Conservation (phyloP, 2,329 filamentous ascomycete species). For the Tolypocladium capitatum region DNA sequence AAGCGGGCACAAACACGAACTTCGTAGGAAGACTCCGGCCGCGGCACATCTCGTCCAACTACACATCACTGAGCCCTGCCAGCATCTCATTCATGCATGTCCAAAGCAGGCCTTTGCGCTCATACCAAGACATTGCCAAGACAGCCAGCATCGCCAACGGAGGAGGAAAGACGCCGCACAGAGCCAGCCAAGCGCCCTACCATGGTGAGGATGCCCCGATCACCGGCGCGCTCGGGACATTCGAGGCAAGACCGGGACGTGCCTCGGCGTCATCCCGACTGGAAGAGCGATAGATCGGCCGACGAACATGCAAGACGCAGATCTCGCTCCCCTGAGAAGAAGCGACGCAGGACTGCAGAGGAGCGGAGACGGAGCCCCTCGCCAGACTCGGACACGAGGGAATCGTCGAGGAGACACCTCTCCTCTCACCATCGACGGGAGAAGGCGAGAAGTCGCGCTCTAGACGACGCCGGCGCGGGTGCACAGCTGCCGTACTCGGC, state of each 20-base stretch:
- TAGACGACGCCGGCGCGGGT: not conserved
- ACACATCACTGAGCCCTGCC: not conserved
- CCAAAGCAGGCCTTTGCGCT: not conserved
- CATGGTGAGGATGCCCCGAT: not conserved
- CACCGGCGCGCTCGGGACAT: not conserved
- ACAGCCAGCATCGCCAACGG: not conserved
- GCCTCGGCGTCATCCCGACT: not conserved
- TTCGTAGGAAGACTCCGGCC: no score
- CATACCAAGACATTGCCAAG: not conserved
- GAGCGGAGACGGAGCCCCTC: constrained; percentile 3
- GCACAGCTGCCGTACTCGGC: constrained; percentile 50
- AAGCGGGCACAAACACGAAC: no score
- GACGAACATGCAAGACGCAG: not conserved
- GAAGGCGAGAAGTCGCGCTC: not conserved
- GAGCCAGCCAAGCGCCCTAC: not conserved
- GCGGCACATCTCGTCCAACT: not conserved
- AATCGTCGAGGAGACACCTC: constrained; percentile 10
- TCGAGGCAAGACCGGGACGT: not conserved
- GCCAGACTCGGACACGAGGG: not conserved
- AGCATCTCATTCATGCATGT: not conserved
- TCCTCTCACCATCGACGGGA: constrained; percentile 9
- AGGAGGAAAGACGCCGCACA: not conserved
- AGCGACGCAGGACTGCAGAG: not conserved
- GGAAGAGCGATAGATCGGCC: not conserved
- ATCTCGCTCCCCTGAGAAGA: constrained; percentile 6